Conservation (phyloP, 371 early-diverging fungal species). For the Amoeboaphelidium protococcarum region DNA sequence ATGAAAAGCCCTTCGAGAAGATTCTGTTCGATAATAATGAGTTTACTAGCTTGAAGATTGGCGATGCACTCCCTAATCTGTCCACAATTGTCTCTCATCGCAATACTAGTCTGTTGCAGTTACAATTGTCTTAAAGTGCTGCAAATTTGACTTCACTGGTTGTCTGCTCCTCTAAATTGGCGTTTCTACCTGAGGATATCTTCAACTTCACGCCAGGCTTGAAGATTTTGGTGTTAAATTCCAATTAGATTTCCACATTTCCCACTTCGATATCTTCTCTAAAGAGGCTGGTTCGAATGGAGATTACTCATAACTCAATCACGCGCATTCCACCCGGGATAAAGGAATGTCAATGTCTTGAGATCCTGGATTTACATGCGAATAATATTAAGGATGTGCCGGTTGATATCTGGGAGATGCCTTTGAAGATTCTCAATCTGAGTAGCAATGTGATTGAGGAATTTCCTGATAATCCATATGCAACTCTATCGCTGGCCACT, state of each 20-base stretch:
- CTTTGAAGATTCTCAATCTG: slow-evolving; percentile 33
- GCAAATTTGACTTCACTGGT: too few species aligned
- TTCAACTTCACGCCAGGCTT: slow-evolving; percentile 25
- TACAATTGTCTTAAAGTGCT: too few species aligned
- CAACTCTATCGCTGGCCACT: not conserved
- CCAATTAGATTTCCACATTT: slow-evolving; percentile 40
- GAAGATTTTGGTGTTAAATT: slow-evolving; percentile 29
- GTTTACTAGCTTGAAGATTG: slow-evolving; percentile 32
- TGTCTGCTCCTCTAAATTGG: too few species aligned
- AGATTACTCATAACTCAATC: slow-evolving; percentile 36
- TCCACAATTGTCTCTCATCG: slow-evolving; percentile 25
- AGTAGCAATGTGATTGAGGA: slow-evolving; percentile 45
- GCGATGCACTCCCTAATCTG: slow-evolving; percentile 24
- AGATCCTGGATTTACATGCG: slow-evolving; percentile 26
- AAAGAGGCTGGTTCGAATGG: slow-evolving; percentile 24
- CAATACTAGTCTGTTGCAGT: too few species aligned
- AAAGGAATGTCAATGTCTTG: slow-evolving; percentile 20
- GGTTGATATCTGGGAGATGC: slow-evolving; percentile 57
- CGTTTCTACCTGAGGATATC: slow-evolving; percentile 28
- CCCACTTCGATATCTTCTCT: slow-evolving; percentile 31
- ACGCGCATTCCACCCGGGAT: slow-evolving; percentile 30
- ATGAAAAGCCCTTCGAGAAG: slow-evolving; percentile 23
- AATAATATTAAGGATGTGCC: slow-evolving; percentile 47
- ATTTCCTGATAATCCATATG: slow-evolving; percentile 27
- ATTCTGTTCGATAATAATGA: slow-evolving; percentile 40